Evolutionary conservation across 345 rosid genomes (phyloP), one percentile per base, ranked within the genome.

Genomic region (Arabidopsis suecica): DNA sequence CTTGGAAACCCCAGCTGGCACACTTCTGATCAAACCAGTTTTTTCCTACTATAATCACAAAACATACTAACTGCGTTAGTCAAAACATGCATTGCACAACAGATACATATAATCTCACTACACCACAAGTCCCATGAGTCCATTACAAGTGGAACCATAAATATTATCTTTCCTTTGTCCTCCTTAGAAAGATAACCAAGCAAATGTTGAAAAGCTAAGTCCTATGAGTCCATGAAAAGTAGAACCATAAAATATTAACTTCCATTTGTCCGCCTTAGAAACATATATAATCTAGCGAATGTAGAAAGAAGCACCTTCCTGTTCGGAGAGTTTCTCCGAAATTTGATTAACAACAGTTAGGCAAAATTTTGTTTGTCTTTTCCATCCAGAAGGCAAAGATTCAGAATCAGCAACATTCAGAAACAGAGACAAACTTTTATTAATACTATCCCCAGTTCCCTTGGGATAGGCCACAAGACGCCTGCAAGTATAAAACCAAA

Each of bases 1-100:
- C 32, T 18, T 0, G 0, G 2, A 0, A 5, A 22, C 16, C 9
- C 44, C 0, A 1, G 47, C 30, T 5, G 1, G 1, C 1, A 37
- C 0, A 1, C 30, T 20, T 6, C 0, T 38, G 18, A 0, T 20
- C 3, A 38, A 60, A 60, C 47, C 10, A 20, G n/a, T 0, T 0
- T 59, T 3, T 2, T 18, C 0, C 0, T 9, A 0, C 30, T 36
- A 8, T 9, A 5, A 34, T 2, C 8, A 36, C 4, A 6, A 50
- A 9, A 50, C 32, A 22, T 20, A 50, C 22, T 11, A 18, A 49
- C 1, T 18, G 22, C 22, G 22, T 16, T n/a, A 14, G 9, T 45
- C 50, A 45, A n/a, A 45, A 45, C 9, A 45, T 6, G 51, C 2
- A 47, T 3, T 47, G 50, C 3, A 47, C 9, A 47, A 16, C 22